Conservation (phyloP, 2,329 filamentous ascomycete species). For the Colletotrichum lini region DNA sequence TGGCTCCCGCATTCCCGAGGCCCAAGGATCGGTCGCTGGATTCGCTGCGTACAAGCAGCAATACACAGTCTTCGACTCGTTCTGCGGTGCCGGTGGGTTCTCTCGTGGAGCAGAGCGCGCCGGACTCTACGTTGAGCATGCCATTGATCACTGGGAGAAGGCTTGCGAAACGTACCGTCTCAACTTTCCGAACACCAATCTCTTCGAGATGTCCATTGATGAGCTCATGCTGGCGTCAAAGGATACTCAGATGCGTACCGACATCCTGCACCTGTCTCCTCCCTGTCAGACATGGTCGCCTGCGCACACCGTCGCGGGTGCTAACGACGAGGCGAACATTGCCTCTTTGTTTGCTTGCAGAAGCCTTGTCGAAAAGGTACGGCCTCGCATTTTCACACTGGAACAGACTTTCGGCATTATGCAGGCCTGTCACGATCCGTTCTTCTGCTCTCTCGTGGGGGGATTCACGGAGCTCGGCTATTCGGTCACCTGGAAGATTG, state of each 20-base stretch:
- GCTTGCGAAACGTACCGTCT: slow-evolving; percentile 70
- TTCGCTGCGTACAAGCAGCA: slow-evolving; percentile 52
- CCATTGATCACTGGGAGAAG: slow-evolving; percentile 72
- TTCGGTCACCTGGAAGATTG: slow-evolving; percentile 77
- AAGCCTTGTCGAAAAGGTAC: slow-evolving; percentile 68
- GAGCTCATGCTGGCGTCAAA: slow-evolving; percentile 61
- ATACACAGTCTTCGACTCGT: slow-evolving; percentile 80
- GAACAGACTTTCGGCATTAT: slow-evolving; percentile 84
- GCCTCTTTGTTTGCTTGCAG: slow-evolving; percentile 69
- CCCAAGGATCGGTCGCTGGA: background rate
- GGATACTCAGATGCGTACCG: slow-evolving; percentile 60
- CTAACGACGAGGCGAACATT: slow-evolving; percentile 77
- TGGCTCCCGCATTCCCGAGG: slow-evolving; percentile 49
- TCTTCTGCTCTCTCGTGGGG: slow-evolving; percentile 72
- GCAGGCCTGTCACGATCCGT: slow-evolving; percentile 62
- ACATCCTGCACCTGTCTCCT: slow-evolving; percentile 82
- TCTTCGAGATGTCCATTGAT: slow-evolving; percentile 64
- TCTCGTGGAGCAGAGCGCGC: slow-evolving; percentile 73
- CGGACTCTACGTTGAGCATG: slow-evolving; percentile 72
- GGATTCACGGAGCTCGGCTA: slow-evolving; percentile 77
- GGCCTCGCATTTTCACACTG: slow-evolving; percentile 80
- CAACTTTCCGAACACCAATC: slow-evolving; percentile 69
- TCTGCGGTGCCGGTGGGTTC: slow-evolving; percentile 80
- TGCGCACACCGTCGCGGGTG: slow-evolving; percentile 73
- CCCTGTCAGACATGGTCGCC: slow-evolving; percentile 85